A percentile compares a stretch with the other conserved stretches of the same genome.
These are phyloP conservation scores for Xylaria venustula DNA, from an alignment of 495 filamentous ascomycete genomes.

Conservation along the genomic window DNA sequence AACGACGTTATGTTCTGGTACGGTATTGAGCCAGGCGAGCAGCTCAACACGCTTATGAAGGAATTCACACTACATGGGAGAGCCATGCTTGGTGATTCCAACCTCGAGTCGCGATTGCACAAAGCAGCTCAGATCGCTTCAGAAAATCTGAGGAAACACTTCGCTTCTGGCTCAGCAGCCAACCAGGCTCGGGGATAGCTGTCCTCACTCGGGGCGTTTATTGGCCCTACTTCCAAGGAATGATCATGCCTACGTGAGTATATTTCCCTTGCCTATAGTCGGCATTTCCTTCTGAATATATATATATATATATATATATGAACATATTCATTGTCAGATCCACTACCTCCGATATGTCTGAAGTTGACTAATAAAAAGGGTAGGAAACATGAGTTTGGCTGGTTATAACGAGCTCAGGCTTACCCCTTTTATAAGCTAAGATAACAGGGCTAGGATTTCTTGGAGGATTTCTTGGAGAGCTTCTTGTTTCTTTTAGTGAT, in stretches of 20 bases:
- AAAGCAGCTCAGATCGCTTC: slow-evolving; percentile 64
- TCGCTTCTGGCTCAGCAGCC: slow-evolving; percentile 27
- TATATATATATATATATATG: too few relatives aligned
- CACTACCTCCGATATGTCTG: too few relatives aligned
- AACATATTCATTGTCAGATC: too few relatives aligned
- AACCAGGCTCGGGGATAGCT: slow-evolving; percentile 31
- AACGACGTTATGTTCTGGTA: slow-evolving; percentile 98
- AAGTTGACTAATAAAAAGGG: too few relatives aligned
- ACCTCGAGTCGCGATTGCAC: slow-evolving; percentile 80
- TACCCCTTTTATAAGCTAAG: slow-evolving; percentile 48
- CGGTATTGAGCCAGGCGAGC: slow-evolving; percentile 79
- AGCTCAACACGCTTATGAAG: slow-evolving; percentile 81
- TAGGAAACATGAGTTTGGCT: slow-evolving; percentile 96
- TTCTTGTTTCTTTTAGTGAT: background rate
- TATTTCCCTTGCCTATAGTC: too few relatives aligned
- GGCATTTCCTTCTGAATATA: too few relatives aligned
- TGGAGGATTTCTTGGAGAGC: background rate
- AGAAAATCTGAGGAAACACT: slow-evolving; percentile 39
- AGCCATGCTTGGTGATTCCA: slow-evolving; percentile 87
- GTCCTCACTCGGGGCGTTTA: too few relatives aligned
- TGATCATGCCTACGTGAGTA: slow-evolving; percentile 94
- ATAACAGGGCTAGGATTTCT: too few relatives aligned
- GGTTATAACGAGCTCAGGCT: slow-evolving; percentile 91
- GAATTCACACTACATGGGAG: slow-evolving; percentile 83
- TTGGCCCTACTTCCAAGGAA: too few relatives aligned